Conservation (phyloP, 441 rosid genomes). For the Melastoma candidum region DNA sequence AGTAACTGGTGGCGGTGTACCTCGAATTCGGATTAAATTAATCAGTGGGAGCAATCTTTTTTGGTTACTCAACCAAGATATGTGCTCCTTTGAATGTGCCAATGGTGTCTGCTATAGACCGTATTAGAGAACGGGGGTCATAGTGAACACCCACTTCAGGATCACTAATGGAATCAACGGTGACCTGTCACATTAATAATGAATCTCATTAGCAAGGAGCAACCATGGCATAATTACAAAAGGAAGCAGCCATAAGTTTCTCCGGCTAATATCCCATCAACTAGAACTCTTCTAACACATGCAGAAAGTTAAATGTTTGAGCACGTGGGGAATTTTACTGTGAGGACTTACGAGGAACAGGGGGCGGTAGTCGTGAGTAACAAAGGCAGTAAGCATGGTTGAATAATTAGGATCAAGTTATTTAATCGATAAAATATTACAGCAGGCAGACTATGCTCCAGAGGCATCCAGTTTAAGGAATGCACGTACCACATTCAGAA, state of each 20-base stretch:
- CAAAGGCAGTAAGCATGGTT: too few species aligned
- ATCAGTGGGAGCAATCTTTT: too few species aligned
- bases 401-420: not conserved
- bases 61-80: not conserved
- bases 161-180: conserved; percentile 46
- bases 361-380: too few species aligned
- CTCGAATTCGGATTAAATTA: too few species aligned
- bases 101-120: conserved; percentile 43
- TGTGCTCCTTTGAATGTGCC: conserved; percentile 20
- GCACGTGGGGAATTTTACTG: not conserved
- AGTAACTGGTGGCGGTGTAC: too few species aligned
- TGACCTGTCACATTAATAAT: conserved; percentile 33
- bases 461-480: not conserved
- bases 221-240: not conserved
- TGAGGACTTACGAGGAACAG: too few species aligned
- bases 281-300: too few species aligned
- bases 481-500: conserved; percentile 51
- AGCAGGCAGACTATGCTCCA: not conserved
- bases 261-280: not conserved
- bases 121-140: conserved; percentile 55
- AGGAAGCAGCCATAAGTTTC: not conserved
- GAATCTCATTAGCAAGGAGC: too few species aligned
- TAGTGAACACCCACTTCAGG: conserved; percentile 61
- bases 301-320: not conserved
- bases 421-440: not conserved